These are phyloP conservation scores for Agastache rugosa DNA, from an alignment of 257 asterid species.

Conservation along the genomic window DNA sequence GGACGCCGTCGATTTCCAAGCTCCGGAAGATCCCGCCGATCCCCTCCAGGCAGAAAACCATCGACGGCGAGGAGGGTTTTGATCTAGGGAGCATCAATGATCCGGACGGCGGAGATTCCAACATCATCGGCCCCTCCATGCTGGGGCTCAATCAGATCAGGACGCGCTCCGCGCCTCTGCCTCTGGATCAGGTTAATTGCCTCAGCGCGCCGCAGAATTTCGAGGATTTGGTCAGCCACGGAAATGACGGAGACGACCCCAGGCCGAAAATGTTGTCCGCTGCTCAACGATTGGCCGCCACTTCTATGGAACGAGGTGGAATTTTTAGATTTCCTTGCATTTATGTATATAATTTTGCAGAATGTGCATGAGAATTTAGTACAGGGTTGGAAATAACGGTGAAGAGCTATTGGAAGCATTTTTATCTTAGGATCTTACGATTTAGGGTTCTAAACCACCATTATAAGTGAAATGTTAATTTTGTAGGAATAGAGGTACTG, in stretches of 20 bases:
- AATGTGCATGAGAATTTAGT: background rate
- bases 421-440: background rate
- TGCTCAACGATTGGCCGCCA: constrained; percentile 43
- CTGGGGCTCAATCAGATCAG: constrained; percentile 78
- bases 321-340: background rate
- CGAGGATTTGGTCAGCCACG: constrained; percentile 36
- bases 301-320: constrained; percentile 57
- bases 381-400: constrained; percentile 14
- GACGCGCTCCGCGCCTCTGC: constrained; percentile 70
- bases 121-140: constrained; percentile 55
- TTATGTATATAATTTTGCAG: background rate
- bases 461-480: background rate
- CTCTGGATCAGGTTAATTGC: constrained; percentile 47
- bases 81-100: constrained; percentile 33
- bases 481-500: constrained; percentile 19
- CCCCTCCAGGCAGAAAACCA: constrained; percentile 47
- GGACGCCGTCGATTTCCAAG: constrained; percentile 52
- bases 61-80: constrained; percentile 33
- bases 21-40: constrained; percentile 67
- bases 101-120: constrained; percentile 32
- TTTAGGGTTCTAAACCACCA: constrained; percentile 22
- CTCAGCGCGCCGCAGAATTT: constrained; percentile 35
- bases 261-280: constrained; percentile 31
- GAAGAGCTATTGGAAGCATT: constrained; percentile 3
- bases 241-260: constrained; percentile 35